Evolutionary conservation across 805 yeast genomes (phyloP), one percentile per base, ranked within the genome.

Genomic region (Brettanomyces custersianus): DNA sequence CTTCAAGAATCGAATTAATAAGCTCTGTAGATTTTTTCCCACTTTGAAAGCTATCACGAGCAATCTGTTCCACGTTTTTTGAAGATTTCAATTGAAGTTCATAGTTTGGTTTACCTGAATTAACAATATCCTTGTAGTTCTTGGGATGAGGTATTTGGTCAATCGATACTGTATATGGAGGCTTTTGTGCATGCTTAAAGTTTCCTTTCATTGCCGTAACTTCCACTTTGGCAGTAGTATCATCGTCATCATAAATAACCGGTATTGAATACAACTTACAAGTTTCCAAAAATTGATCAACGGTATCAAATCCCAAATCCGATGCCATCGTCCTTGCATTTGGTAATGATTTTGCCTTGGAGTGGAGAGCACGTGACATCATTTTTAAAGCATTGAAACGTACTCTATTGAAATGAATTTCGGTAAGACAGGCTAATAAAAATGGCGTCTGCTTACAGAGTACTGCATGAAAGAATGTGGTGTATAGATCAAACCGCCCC

Each of bases 381-480:
- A 85, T 62, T 46, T 73, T 74, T 38, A 90, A 52, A 0, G 90
- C 87, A 47, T 75, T 74, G 44, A 81, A 77, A 31, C 96, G 59
- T 3, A 87, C 65, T 39, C 86, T 90, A 47, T 81, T 83, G 51
- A 85, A 75, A 46, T 82, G 87, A 3, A 78, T 74, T 52, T 92
- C 95, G 15, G 84, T 57, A 26, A 90, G 59, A 40, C 90, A 86
- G 2, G 84, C 66, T 52, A 86, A 55, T 20, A 88, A 59, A 38
- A 77, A 70, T 2, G 95, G 92, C 1, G 75, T 68, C 5, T 57
- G 49, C 4, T 66, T 59, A 29, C 68, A 59, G 27, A 77, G 60
- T 7, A 73, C 62, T 9, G 62, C 46, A 31, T 70, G 59, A 55
- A 90, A 88, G 49, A 88, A 82, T 37, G 70, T 67, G 2, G 64